Base-by-base conservation (phyloP, 1,139 yeast genomes). In the Suhomyces terraborum region DNA sequence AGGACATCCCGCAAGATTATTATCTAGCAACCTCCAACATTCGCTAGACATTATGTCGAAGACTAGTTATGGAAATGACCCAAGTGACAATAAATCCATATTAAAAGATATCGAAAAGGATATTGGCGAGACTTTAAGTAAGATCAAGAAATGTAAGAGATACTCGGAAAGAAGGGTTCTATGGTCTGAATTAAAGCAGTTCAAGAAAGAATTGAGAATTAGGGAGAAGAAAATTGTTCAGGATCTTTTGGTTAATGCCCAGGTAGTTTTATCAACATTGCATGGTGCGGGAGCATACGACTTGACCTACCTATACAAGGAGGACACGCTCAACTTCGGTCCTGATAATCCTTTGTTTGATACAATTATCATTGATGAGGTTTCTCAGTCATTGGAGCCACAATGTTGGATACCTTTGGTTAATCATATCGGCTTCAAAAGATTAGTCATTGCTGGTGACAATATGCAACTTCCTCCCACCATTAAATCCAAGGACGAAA, bases 391-490 rank as follows among this genome's bases (percentile, higher is more conserved):
- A 4, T 64, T 91, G 42, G 97, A 93, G 56, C 96, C 98, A 1
- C 96, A 93, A 54, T 89, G 97, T 57, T 91, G 98, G 98, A 88
- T 93, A 22, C 98, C 98, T 0, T 49, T 93, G n/a, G 69, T 88
- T 12, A 76, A 75, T 36, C 88, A 84, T 52, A 67, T 77, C 27
- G 72, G 79, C 4, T 77, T 82, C 27, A 74, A 75, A 29, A 73
- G 82, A 45, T 61, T 91, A 22, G 79, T 91, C 1, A 75, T 85
- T 21, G 94, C 95, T 0, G 95, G 95, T 38, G 98, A 91, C 58
- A 86, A 88, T 56, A 80, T 82, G 67, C 97, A 91, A 61, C 66
- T 91, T 26, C 91, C 97, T 1, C 91, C 95, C 4, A 84, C 91
- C 0, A 73, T 85, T 6, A 84, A 84, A 43, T 61, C 68, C 42